Base-by-base conservation (phyloP, 164 flowering plant species). In the Vitis amurensis region DNA sequence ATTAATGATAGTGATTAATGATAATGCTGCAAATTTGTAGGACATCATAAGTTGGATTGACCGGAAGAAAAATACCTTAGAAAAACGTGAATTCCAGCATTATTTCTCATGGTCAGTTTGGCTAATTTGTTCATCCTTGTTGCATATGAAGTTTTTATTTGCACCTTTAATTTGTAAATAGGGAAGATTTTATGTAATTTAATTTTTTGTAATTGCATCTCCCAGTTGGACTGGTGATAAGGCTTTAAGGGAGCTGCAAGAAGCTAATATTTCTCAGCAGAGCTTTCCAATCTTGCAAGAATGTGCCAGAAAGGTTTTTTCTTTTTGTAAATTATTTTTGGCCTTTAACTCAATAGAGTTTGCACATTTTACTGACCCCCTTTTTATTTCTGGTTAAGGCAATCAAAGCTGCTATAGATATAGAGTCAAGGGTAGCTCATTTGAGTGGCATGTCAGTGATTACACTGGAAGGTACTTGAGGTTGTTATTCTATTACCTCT, bases 141-240 rank as follows among this genome's bases (percentile, higher is more conserved):
- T 50, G 17, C 44, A 37, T 37, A 3, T 3, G 27, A 37, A 52
- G n/a, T 55, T 55, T n/a, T 8, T 66, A 16, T 52, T 65, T 52
- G 68, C 27, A 51, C 15, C 44, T 59, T 3, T 30, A 23, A 30
- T 30, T 66, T 27, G 16, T 16, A 55, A 8, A 37, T 37, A 37
- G 44, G 11, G 47, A 66, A 31, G 14, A 50, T 48, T 53, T 55
- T 8, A n/a, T 23, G 29, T 8, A 59, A 27, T 23, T 59, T 59
- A 27, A 9, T 11, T 57, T 68, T 49, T 30, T 67, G 50, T 61
- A 8, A 37, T 64, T 51, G 11, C 71, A 27, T 70, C 17, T 70
- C 73, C 52, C 68, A 94, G 99, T 79, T 95, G 99, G 99, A 89
- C 92, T 61, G 99, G 99, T 59, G 88, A 91, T 50, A 86, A 87